A percentile compares a stretch with the other conserved stretches of the same genome.
Conservation (phyloP, 176 grass and related monocot genomes). For the Lolium rigidum region DNA sequence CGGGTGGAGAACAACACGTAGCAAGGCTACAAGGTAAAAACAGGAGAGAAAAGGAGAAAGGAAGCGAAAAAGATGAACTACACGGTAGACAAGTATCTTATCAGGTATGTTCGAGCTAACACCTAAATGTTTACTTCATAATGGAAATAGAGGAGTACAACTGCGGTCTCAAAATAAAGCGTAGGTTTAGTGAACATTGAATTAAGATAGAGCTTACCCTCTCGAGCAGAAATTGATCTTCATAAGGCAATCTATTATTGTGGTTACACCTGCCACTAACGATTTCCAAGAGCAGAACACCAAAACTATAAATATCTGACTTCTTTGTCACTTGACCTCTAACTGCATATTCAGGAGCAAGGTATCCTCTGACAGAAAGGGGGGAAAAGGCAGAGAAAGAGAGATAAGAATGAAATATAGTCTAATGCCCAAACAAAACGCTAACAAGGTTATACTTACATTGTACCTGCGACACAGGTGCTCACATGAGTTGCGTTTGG, state of each 20-base stretch:
- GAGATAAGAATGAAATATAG: slow-evolving; percentile 15
- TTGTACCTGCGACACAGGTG: slow-evolving; percentile 83
- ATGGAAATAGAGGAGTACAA: background rate
- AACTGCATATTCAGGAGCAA: slow-evolving; percentile 87
- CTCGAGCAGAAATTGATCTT: slow-evolving; percentile 87
- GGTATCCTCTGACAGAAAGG: slow-evolving; percentile 58
- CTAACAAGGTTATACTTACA: slow-evolving; percentile 50
- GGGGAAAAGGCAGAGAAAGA: background rate
- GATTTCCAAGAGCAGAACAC: slow-evolving; percentile 86
- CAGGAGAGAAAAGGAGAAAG: no score
- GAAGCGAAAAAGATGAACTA: no score
- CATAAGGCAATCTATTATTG: slow-evolving; percentile 73
- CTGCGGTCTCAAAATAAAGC: slow-evolving; percentile 17
- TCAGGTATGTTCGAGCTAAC: slow-evolving; percentile 21
- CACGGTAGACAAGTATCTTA: background rate
- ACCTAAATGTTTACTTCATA: slow-evolving; percentile 18
- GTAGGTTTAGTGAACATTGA: slow-evolving; percentile 9
- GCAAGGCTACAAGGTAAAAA: no score
- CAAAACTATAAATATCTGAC: slow-evolving; percentile 88
- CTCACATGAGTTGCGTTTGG: slow-evolving; percentile 84
- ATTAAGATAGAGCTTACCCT: slow-evolving; percentile 57
- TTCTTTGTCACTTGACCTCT: slow-evolving; percentile 88
- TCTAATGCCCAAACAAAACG: slow-evolving; percentile 1
- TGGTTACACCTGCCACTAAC: slow-evolving; percentile 81
- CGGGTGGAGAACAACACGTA: no score